phyloP scores from a whole-genome alignment of 108 stramenopile species.

The Cyclostephanos tholiformis region DNA sequence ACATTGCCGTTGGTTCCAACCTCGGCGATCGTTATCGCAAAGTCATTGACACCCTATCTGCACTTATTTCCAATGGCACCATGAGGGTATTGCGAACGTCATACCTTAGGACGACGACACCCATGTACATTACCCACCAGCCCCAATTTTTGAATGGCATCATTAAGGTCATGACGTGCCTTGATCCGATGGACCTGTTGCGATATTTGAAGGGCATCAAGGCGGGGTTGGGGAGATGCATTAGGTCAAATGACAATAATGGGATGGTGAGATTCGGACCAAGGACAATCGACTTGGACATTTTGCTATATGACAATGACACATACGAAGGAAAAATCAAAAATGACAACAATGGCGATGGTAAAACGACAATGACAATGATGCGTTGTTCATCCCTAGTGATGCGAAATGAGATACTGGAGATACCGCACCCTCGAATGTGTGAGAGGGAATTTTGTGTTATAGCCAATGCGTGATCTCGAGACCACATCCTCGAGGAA shows the following conservation, averaged over 20 bases:
- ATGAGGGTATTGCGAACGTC: constrained; percentile 67
- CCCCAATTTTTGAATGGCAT: constrained; percentile 88
- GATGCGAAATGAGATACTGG: constrained; percentile 51
- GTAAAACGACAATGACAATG: background rate
- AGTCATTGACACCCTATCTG: constrained; percentile 53
- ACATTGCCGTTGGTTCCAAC: constrained; percentile 87
- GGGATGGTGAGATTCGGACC: constrained; percentile 72
- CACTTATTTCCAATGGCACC: constrained; percentile 38
- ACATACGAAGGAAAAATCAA: no score
- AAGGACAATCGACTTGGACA: constrained; percentile 90
- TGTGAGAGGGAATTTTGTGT: constrained; percentile 92
- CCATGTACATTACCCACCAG: constrained; percentile 90
- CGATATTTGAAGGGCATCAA: constrained; percentile 66
- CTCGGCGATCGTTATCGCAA: constrained; percentile 68
- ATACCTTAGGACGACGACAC: constrained; percentile 72
- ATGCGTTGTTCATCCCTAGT: constrained; percentile 3
- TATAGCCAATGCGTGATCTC: constrained; percentile 88
- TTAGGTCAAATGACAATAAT: constrained; percentile 13
- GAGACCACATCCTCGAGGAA: constrained; percentile 18
- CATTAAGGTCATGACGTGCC: constrained; percentile 67
- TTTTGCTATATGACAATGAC: constrained; percentile 63
- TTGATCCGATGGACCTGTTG: constrained; percentile 62
- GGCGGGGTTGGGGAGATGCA: constrained; percentile 64
- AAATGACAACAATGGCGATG: background rate
- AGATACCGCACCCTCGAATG: constrained; percentile 89